Base-by-base conservation (phyloP, 768 basidiomycete genomes). In the Tephrocybe sp. region DNA sequence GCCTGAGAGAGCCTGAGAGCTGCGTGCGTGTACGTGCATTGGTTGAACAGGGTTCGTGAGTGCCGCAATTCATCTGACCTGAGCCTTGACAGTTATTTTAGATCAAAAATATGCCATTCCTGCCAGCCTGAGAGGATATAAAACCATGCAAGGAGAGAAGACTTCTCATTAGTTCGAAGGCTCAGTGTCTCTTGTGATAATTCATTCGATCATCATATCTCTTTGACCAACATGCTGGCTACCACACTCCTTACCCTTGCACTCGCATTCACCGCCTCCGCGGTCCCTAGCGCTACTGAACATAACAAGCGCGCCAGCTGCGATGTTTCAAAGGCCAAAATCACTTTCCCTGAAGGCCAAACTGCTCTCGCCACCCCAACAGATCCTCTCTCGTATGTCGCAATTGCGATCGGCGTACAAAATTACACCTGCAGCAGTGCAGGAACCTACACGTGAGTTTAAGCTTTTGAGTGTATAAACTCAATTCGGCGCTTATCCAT, bases 391-490 rank as follows among this genome's bases (percentile, higher is more conserved):
- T 69, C 65, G 8, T 76, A 67, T 49, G 68, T 80, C 39, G 61
- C 70, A 6, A 65, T 80, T 22, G 77, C 69, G 15, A 67, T 79
- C 45, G 76, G 79, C 22, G 68, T 73, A 27, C 80, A 82, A 60
- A 81, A 82, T 56, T 83, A 82, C 56, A 80, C 77, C 18, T 82
- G 81, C 58, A 52, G 52, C 18, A 44, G 55, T 9, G 64, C 69
- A 38, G 77, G 69, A 49, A 69, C 67, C 54, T 78, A 70, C 57
- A 59, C 66, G 79, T 79, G 50, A 58, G 75, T 59, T 54, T 54
- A 19, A 22, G 19, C 23, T 27, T n/a, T n/a, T n/a, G n/a, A n/a
- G n/a, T n/a, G 4, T n/a, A 4, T 29, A 36, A 15, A 1, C 31
- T 13, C 11, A 12, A n/a, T 39, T 6, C 6, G n/a, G n/a, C 21